phyloP scores from a whole-genome alignment of 345 rosid genomes.

The Acer saccharum region DNA sequence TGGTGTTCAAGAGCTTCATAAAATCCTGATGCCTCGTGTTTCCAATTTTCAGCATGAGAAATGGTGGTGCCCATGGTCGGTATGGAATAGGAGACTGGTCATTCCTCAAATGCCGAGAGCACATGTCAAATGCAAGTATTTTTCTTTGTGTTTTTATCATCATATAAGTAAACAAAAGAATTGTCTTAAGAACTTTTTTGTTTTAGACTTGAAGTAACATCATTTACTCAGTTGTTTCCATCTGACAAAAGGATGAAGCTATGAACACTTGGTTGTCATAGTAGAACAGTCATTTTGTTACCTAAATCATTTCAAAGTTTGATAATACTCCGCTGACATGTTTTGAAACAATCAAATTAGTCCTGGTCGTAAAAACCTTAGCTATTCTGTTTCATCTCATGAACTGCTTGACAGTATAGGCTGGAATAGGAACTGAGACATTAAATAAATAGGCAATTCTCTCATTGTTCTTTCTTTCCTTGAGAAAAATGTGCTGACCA shows the following conservation, averaged over 20 bases:
- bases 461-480: neutral
- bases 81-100: constrained; percentile 89
- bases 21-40: constrained; percentile 14
- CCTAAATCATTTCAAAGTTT: neutral
- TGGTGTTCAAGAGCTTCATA: constrained; percentile 15
- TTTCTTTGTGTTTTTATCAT: constrained; percentile 11
- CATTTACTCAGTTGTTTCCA: neutral
- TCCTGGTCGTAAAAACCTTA: neutral
- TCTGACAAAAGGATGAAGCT: neutral
- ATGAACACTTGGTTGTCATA: neutral
- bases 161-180: neutral
- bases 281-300: too few species aligned
- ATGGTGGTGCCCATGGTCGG: constrained; percentile 91
- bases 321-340: neutral
- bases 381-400: neutral
- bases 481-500: neutral
- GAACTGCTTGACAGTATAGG: neutral
- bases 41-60: constrained; percentile 61
- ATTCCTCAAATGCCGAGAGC: constrained; percentile 76
- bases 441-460: neutral
- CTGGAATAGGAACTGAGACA: neutral
- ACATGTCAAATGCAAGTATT: constrained; percentile 70
- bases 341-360: neutral
- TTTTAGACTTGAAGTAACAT: neutral
- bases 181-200: neutral